Conservation (phyloP, 225 moss, liverwort and hornwort genomes). For the Sphagnum tenellum region DNA sequence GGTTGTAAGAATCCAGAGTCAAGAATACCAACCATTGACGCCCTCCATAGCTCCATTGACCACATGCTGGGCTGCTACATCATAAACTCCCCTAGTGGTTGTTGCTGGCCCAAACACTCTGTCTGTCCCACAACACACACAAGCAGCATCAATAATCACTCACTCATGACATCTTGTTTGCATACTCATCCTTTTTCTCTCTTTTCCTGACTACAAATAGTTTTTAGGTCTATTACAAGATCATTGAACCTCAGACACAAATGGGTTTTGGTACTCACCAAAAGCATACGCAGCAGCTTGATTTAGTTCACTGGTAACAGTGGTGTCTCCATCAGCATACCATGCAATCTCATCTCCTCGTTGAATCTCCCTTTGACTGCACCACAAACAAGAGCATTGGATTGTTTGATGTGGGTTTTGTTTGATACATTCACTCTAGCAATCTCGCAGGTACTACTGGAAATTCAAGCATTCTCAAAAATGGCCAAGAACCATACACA, state of each 20-base stretch:
- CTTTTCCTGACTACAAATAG: too few relatives aligned
- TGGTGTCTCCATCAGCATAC: constrained; percentile 94
- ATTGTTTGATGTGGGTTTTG: too few relatives aligned
- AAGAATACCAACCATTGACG: constrained; percentile 62
- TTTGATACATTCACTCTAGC: too few relatives aligned
- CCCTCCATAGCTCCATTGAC: constrained; percentile 98
- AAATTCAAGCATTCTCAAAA: too few relatives aligned
- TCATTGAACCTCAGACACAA: too few relatives aligned
- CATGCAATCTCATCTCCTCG: constrained; percentile 95
- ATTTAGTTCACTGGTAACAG: constrained; percentile 90
- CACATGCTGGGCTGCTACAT: constrained; percentile 91
- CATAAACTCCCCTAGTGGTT: constrained; percentile 90
- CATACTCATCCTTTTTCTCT: too few relatives aligned
- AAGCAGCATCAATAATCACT: background rate
- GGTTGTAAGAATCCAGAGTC: too few relatives aligned
- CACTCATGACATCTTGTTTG: too few relatives aligned
- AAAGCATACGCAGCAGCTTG: constrained; percentile 81
- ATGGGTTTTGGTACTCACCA: constrained; percentile 24
- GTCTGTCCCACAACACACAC: constrained; percentile 36
- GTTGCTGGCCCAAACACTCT: constrained; percentile 98
- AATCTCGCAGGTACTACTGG: too few relatives aligned
- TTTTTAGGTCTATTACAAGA: too few relatives aligned
- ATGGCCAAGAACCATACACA: too few relatives aligned
- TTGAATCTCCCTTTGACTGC: constrained; percentile 92
- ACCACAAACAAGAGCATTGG: background rate